A percentile compares a stretch with the other conserved stretches of the same genome.
Evolutionary conservation across 306 rosid species (phyloP).

Genomic region (Arachis hypogaea): DNA sequence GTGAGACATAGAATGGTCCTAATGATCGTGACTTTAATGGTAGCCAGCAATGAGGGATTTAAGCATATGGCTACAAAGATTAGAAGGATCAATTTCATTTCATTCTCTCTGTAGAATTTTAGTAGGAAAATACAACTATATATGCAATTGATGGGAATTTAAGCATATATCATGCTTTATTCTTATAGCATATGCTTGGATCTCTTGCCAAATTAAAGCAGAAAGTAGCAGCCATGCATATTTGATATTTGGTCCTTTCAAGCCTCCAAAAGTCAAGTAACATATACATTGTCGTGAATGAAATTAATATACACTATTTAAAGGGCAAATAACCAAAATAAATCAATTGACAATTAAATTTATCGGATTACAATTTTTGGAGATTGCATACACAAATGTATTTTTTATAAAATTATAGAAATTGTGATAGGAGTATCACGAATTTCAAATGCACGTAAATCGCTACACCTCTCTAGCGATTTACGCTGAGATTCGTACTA

Average conservation of each 20-base stretch:
- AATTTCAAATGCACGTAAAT: no score
- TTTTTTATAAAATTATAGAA: no score
- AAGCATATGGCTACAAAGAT: neutral
- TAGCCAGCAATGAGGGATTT: constrained; percentile 23
- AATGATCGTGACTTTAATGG: constrained; percentile 33
- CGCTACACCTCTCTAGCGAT: no score
- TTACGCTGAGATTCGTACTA: no score
- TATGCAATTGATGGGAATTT: neutral
- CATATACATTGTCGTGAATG: neutral
- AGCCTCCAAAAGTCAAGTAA: neutral
- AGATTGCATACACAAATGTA: no score
- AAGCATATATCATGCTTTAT: neutral
- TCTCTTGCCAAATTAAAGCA: neutral
- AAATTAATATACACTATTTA: no score
- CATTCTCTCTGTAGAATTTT: neutral
- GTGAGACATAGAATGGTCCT: constrained; percentile 28
- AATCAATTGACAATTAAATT: no score
- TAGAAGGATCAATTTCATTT: constrained; percentile 14
- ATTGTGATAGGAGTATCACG: no score
- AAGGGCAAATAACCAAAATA: no score
- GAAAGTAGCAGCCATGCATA: neutral
- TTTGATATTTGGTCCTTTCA: neutral
- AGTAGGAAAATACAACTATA: no score
- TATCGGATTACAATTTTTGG: no score
- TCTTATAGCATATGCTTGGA: constrained; percentile 28